Base-by-base conservation (phyloP, 2,329 filamentous ascomycete species). In the Knoxdaviesia proteae region DNA sequence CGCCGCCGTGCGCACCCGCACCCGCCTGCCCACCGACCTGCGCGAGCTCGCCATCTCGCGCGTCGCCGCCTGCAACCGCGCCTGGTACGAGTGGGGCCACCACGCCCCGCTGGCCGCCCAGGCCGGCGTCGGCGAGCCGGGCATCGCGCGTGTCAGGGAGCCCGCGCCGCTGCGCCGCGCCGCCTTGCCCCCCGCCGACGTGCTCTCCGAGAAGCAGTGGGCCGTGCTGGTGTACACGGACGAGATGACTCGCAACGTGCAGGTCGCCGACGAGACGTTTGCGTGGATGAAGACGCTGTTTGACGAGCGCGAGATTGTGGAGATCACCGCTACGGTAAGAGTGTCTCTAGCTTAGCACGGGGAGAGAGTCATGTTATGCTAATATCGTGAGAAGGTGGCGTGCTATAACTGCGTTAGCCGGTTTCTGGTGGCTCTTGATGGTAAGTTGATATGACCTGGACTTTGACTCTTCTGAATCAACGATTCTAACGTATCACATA, bases 391-490 rank as follows among this genome's bases (percentile, higher is more conserved):
- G 31, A 40, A 70, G 67, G 57, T 73, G 49, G 81, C 80, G 8
- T 75, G 73, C 43, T 92, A 92, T 56, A 92, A 92, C 56, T 87
- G 81, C 54, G 83, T 92, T 10, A 86, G 80, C 56, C 69, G 84
- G 32, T 87, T 92, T 51, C 58, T 92, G 49, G 83, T 92, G 20
- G 84, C 84, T 9, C 58, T 93, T 44, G 78, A 92, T 61, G 81
- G 74, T 77, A 60, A 58, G 71, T 61, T 40, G 37, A 43, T 39
- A 36, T 20, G 2, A 20, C 20, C 20, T 20, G 20, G 20, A 3
- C 6, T 31, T 9, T 32, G 11, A 11, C 20, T n/a, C 5, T 10
- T 42, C 32, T 40, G 10, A 39, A 31, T 1, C 8, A 10, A 10
- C 3, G 31, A 38, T 40, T 32, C 56, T 61, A 50, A 62, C 47